These are phyloP conservation scores for Coemansia brasiliensis DNA, from an alignment of 192 early-diverging fungal species.

Conservation along the genomic window DNA sequence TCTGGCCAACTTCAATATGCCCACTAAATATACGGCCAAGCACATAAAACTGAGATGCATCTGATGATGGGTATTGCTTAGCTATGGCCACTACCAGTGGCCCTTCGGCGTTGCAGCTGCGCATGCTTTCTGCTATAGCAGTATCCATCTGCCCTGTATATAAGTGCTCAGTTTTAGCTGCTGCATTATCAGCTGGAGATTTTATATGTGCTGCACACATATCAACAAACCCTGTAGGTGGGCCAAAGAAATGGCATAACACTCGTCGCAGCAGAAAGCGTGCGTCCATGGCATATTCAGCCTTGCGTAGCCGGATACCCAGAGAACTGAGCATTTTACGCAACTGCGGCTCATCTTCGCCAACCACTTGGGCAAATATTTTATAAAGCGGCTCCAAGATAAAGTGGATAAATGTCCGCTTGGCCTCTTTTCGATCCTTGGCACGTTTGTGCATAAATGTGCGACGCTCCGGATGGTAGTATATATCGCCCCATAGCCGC, in stretches of 20 bases:
- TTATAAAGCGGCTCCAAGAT: slow-evolving; percentile 95
- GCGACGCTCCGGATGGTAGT: slow-evolving; percentile 76
- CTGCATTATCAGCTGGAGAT: slow-evolving; percentile 79
- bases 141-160: slow-evolving; percentile 66
- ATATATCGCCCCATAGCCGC: slow-evolving; percentile 97
- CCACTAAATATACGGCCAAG: slow-evolving; percentile 97
- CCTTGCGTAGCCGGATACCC: slow-evolving; percentile 80
- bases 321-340: slow-evolving; percentile 70
- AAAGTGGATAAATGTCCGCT: slow-evolving; percentile 94
- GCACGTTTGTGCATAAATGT: slow-evolving; percentile 76
- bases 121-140: slow-evolving; percentile 68
- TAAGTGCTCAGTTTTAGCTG: slow-evolving; percentile 58
- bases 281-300: slow-evolving; percentile 77
- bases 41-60: slow-evolving; percentile 83
- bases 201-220: slow-evolving; percentile 80
- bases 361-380: slow-evolving; percentile 71
- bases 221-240: slow-evolving; percentile 83
- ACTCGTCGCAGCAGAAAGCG: slow-evolving; percentile 83
- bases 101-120: slow-evolving; percentile 78
- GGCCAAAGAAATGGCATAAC: slow-evolving; percentile 88
- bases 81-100: slow-evolving; percentile 91
- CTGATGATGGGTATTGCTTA: slow-evolving; percentile 87
- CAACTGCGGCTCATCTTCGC: slow-evolving; percentile 60
- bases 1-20: slow-evolving; percentile 70
- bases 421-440: slow-evolving; percentile 51